phyloP scores from a whole-genome alignment of 176 grass and related monocot genomes.

The Triticum turgidum region DNA sequence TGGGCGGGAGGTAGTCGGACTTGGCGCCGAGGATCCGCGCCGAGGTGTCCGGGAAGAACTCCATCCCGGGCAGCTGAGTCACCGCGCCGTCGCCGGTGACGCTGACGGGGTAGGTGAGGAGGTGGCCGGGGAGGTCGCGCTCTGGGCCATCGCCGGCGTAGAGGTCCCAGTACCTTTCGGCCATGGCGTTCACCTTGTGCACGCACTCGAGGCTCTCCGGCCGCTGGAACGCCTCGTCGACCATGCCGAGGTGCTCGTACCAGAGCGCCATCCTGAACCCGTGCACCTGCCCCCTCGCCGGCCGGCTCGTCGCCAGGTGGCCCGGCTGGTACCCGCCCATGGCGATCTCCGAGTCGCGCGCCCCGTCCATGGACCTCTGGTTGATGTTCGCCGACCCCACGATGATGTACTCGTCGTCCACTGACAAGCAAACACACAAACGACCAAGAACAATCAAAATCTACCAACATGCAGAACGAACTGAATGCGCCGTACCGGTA shows the following conservation, averaged over 20 bases:
- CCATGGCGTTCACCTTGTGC: constrained; percentile 71
- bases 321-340: constrained; percentile 76
- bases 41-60: constrained; percentile 83
- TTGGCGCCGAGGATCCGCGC: constrained; percentile 66
- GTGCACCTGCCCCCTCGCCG: constrained; percentile 77
- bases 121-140: constrained; percentile 64
- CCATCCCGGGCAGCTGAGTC: constrained; percentile 36
- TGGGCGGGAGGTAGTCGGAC: constrained; percentile 74
- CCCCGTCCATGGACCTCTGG: constrained; percentile 87
- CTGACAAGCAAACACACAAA: constrained; percentile 21
- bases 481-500: neutral
- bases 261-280: constrained; percentile 73
- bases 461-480: too few relatives aligned
- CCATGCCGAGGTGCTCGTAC: constrained; percentile 66
- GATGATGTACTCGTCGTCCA: constrained; percentile 94
- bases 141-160: constrained; percentile 35
- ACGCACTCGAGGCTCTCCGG: constrained; percentile 63
- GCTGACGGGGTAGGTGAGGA: constrained; percentile 65
- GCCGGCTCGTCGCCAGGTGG: constrained; percentile 44
- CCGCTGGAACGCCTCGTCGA: constrained; percentile 46
- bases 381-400: constrained; percentile 93
- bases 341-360: constrained; percentile 80
- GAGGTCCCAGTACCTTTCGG: constrained; percentile 53
- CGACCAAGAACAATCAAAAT: neutral
- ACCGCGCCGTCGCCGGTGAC: constrained; percentile 45